These are phyloP conservation scores for Komagataea norvegica DNA, from an alignment of 1,139 yeast genomes.

Conservation along the genomic window DNA sequence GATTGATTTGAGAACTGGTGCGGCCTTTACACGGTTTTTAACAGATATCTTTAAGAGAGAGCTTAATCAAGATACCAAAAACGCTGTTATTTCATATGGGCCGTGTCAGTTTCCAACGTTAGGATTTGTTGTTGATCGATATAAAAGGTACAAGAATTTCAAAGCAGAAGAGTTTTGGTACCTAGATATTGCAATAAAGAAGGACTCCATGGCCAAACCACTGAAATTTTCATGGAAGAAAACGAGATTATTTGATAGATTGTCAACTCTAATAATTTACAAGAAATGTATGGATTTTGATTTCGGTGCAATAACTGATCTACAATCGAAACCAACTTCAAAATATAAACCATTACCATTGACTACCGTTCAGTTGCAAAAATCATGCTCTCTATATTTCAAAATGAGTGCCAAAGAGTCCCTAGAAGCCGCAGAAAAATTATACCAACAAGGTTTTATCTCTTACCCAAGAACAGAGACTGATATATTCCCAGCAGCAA, in stretches of 20 bases:
- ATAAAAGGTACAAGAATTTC: conserved; percentile 67
- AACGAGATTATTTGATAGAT: conserved; percentile 66
- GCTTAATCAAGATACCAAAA: conserved; percentile 17
- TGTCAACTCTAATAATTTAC: conserved; percentile 57
- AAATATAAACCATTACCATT: conserved; percentile 84
- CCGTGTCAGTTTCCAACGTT: conserved; percentile 96
- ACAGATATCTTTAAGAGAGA: conserved; percentile 25
- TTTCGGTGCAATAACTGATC: conserved; percentile 46
- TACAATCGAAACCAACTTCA: conserved; percentile 60
- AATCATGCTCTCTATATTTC: conserved; percentile 70
- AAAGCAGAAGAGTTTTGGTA: conserved; percentile 79
- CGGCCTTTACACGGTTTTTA: conserved; percentile 73
- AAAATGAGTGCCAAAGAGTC: conserved; percentile 80
- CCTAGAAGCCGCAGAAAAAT: conserved; percentile 76
- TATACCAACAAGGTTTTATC: conserved; percentile 80
- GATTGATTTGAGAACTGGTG: conserved; percentile 84
- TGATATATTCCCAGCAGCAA: conserved; percentile 70
- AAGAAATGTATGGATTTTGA: conserved; percentile 55
- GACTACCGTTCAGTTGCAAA: conserved; percentile 94
- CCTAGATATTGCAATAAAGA: conserved; percentile 48
- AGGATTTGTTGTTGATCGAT: conserved; percentile 95
- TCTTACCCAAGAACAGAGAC: conserved; percentile 99
- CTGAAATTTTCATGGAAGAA: conserved; percentile 57
- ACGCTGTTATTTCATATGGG: conserved; percentile 64
- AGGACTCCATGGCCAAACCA: conserved; percentile 26